A percentile compares a stretch with the other conserved stretches of the same genome.
Evolutionary conservation across 1,284 basidiomycete genomes (phyloP).

Genomic region (Puccinia triticina): DNA sequence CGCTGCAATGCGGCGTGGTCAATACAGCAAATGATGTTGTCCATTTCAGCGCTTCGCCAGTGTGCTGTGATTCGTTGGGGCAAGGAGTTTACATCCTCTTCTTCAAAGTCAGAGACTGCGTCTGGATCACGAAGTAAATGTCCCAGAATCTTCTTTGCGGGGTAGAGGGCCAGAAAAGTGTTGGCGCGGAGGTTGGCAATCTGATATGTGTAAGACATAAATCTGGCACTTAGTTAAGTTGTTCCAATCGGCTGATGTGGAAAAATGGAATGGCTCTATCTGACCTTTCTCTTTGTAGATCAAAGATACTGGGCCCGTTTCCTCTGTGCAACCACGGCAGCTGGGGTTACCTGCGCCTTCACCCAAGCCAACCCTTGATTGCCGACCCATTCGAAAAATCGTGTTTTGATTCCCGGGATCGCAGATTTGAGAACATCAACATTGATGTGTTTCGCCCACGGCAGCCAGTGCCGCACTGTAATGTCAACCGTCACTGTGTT

Average conservation of each 20-base stretch:
- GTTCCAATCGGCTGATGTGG: background rate
- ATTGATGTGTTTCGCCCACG: background rate
- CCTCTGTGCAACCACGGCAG: background rate
- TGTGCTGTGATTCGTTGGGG: background rate
- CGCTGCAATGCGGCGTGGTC: background rate
- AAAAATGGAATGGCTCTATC: background rate
- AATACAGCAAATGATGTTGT: background rate
- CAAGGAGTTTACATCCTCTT: background rate
- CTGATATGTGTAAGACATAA: background rate
- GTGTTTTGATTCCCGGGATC: background rate
- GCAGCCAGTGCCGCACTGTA: constrained; percentile 1
- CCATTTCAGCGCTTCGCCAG: background rate
- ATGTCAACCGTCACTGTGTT: constrained; percentile 1
- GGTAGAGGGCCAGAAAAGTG: constrained; percentile 3
- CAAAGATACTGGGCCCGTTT: background rate
- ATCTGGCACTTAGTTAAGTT: background rate
- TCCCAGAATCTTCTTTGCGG: background rate
- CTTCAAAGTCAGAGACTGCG: constrained; percentile 13
- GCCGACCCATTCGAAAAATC: constrained; percentile 10
- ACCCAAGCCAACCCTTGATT: background rate
- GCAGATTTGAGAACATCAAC: background rate
- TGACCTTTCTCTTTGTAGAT: constrained; percentile 17
- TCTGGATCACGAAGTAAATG: constrained; percentile 20
- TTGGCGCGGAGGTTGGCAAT: constrained; percentile 4
- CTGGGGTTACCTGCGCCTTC: background rate